phyloP scores from a whole-genome alignment of 2,329 filamentous ascomycete species.

The Coniella lustricola region DNA sequence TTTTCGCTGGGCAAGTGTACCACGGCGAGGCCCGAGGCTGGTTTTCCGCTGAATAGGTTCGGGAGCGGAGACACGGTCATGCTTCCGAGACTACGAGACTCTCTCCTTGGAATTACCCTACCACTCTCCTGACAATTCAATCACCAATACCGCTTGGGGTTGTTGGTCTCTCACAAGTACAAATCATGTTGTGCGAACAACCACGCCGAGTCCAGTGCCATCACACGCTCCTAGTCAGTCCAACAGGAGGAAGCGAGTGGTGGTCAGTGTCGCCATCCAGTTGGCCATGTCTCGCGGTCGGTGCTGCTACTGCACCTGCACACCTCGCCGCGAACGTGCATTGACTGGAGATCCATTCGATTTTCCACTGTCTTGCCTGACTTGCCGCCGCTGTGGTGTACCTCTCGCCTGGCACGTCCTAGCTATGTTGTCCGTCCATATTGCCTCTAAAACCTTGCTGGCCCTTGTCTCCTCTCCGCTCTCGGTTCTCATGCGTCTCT shows the following conservation, averaged over 20 bases:
- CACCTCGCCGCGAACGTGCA: slow-evolving; percentile 15
- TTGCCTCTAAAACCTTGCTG: slow-evolving; percentile 3
- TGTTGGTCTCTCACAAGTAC: slow-evolving; percentile 9
- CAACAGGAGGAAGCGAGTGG: slow-evolving; percentile 6
- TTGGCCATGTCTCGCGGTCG: slow-evolving; percentile 6
- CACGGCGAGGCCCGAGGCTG: not conserved
- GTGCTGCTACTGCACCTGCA: slow-evolving; percentile 14
- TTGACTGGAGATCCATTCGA: slow-evolving; percentile 10
- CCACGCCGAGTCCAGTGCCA: slow-evolving; percentile 8
- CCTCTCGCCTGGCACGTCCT: slow-evolving; percentile 9
- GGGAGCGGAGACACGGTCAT: slow-evolving; percentile 4
- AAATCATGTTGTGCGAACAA: slow-evolving; percentile 11
- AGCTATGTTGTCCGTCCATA: not conserved
- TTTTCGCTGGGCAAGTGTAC: not conserved
- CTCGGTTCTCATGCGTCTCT: too few relatives aligned
- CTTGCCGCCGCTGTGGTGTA: slow-evolving; percentile 10
- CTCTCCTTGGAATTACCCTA: slow-evolving; percentile 1
- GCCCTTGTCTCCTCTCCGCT: not conserved
- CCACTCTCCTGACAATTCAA: slow-evolving; percentile 9
- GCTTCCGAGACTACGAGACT: slow-evolving; percentile 1
- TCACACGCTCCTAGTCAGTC: slow-evolving; percentile 11
- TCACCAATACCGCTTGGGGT: not conserved
- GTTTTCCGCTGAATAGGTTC: not conserved
- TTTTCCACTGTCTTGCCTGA: slow-evolving; percentile 10
- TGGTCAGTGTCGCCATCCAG: slow-evolving; percentile 11